A percentile compares a stretch with the other conserved stretches of the same genome.
These are phyloP conservation scores for Phytophthora constricta DNA, from an alignment of 352 stramenopile genomes.

Conservation along the genomic window DNA sequence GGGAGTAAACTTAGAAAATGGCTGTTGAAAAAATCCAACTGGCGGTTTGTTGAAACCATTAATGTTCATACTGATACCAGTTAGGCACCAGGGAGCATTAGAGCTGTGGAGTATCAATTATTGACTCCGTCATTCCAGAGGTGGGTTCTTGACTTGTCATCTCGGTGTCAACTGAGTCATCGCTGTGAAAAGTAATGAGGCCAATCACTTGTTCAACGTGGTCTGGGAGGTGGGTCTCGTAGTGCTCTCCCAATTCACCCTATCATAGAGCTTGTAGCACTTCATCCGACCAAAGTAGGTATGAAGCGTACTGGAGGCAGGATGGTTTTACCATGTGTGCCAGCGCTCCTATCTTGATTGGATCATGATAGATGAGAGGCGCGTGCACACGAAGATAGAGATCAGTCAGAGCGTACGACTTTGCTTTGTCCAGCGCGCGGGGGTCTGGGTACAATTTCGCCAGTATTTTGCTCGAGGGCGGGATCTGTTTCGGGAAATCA, in stretches of 20 bases:
- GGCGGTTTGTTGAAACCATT: constrained; percentile 4
- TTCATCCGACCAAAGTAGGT: constrained; percentile 14
- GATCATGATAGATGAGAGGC: neutral
- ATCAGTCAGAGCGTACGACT: neutral
- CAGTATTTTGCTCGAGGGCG: neutral
- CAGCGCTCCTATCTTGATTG: constrained; percentile 8
- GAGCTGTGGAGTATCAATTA: constrained; percentile 1
- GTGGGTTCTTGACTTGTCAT: neutral
- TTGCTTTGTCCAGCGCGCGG: neutral
- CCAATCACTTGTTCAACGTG: constrained; percentile 1
- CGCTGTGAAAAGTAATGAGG: neutral
- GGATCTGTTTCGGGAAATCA: neutral
- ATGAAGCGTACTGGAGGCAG: constrained; percentile 6
- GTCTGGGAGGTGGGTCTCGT: neutral
- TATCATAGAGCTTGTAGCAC: neutral
- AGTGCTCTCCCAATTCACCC: constrained; percentile 3
- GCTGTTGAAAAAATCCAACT: neutral
- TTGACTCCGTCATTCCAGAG: neutral
- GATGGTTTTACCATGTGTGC: neutral
- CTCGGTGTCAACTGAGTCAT: neutral
- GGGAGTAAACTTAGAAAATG: neutral
- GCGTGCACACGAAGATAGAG: constrained; percentile 3
- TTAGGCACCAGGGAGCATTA: constrained; percentile 3
- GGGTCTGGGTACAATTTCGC: constrained; percentile 5
- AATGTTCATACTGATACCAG: neutral